Evolutionary conservation across 305 asterid species (phyloP).

Genomic region (Plantago lanceolata): DNA sequence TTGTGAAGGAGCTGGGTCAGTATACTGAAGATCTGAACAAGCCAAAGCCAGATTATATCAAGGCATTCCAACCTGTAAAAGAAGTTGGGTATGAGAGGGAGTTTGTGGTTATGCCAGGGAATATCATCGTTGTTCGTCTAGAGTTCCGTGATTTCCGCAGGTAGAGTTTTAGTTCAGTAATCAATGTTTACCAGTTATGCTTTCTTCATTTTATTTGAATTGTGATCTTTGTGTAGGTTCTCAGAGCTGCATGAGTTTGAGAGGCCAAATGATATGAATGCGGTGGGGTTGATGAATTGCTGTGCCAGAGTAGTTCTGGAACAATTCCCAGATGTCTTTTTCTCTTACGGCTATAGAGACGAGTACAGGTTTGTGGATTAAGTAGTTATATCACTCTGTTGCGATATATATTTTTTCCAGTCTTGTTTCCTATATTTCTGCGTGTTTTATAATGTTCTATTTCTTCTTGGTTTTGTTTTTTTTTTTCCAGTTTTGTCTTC

Average conservation of each 20-base stretch:
- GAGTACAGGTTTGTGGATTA: conserved; percentile 40
- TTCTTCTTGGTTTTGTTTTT: no score
- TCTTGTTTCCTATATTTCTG: no score
- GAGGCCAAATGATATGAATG: conserved; percentile 57
- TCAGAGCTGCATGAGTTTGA: conserved; percentile 67
- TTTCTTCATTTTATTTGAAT: no score
- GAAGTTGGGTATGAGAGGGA: conserved; percentile 34
- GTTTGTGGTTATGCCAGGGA: conserved; percentile 60
- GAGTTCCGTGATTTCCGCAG: conserved; percentile 49
- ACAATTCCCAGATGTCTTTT: conserved; percentile 65
- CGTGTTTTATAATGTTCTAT: no score
- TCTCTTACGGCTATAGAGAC: conserved; percentile 61
- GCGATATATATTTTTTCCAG: no score
- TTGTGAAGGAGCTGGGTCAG: conserved; percentile 55
- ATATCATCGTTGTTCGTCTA: conserved; percentile 52
- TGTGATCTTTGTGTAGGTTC: conserved; percentile 35
- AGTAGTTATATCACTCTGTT: no score
- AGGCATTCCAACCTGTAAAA: conserved; percentile 47
- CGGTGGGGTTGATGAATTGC: conserved; percentile 62
- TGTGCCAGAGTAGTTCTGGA: conserved; percentile 60
- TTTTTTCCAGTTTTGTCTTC: conserved; percentile 34
- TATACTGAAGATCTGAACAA: conserved; percentile 23
- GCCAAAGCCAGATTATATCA: conserved; percentile 50
- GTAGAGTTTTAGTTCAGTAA: no score
- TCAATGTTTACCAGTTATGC: no score